These are phyloP conservation scores for Lanmaoa pseudosensibilis DNA, from an alignment of 768 basidiomycete species.

Conservation along the genomic window DNA sequence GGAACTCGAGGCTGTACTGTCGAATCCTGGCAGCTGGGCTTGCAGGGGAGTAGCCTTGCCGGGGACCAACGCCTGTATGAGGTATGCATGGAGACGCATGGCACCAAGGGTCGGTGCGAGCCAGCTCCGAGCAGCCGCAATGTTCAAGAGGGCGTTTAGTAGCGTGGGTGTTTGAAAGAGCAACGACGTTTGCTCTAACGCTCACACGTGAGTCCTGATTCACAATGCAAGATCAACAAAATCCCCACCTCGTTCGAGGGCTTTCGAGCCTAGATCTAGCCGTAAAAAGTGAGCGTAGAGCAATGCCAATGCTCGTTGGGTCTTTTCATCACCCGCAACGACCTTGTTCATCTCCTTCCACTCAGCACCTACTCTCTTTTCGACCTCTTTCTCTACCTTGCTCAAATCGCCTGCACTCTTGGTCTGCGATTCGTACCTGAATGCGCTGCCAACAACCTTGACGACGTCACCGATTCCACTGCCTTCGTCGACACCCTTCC, in stretches of 20 bases:
- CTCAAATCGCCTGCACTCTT: conserved; percentile 42
- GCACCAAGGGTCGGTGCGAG: conserved; percentile 71
- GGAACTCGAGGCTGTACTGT: conserved; percentile 36
- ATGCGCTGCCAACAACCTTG: conserved; percentile 65
- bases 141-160: conserved; percentile 78
- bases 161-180: conserved; percentile 72
- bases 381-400: conserved; percentile 52
- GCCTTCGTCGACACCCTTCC: conserved; percentile 82
- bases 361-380: conserved; percentile 46
- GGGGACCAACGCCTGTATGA: conserved; percentile 81
- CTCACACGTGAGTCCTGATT: not conserved
- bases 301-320: conserved; percentile 59
- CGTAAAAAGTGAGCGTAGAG: conserved; percentile 86
- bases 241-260: conserved; percentile 63
- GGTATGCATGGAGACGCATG: conserved; percentile 80
- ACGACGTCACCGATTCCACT: conserved; percentile 72
- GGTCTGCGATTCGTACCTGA: conserved; percentile 52
- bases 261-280: conserved; percentile 48
- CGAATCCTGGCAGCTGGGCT: conserved; percentile 79
- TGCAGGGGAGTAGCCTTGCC: conserved; percentile 46
- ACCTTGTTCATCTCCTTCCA: conserved; percentile 54
- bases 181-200: conserved; percentile 67
- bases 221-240: not conserved
- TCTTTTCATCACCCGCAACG: conserved; percentile 38
- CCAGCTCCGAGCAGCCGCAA: conserved; percentile 87